Evolutionary conservation across 2,329 filamentous ascomycete species (phyloP).

Genomic region (Epichloe elymi): DNA sequence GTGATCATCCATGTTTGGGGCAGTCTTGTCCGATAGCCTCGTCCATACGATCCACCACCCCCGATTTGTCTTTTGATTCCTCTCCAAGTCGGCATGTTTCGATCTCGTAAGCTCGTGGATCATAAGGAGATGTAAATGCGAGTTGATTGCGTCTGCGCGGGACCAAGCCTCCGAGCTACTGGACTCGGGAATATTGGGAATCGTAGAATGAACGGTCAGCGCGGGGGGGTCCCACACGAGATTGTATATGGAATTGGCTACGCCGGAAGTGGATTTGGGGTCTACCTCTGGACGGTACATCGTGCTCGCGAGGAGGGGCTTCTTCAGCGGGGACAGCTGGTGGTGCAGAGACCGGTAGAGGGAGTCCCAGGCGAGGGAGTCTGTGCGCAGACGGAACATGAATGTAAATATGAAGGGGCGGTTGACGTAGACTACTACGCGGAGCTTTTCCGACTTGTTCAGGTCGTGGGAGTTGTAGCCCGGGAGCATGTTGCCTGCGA

Average conservation of each 20-base stretch:
- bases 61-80: conserved; percentile 51
- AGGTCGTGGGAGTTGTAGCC: conserved; percentile 30
- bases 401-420: conserved; percentile 68
- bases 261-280: conserved; percentile 10
- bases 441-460: conserved; percentile 43
- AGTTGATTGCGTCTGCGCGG: conserved; percentile 49
- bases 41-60: conserved; percentile 63
- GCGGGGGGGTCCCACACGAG: conserved; percentile 46
- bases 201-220: conserved; percentile 3
- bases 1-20: conserved; percentile 8
- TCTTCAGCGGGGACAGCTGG: conserved; percentile 46
- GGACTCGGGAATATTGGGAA: conserved; percentile 3
- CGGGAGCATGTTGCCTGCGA: conserved; percentile 20
- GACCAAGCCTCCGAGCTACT: conserved; percentile 32
- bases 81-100: conserved; percentile 36
- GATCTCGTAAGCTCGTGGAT: conserved; percentile 33
- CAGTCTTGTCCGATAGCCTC: conserved; percentile 31
- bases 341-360: conserved; percentile 48
- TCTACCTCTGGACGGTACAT: conserved; percentile 37
- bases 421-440: conserved; percentile 60
- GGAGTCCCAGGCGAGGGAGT: conserved; percentile 40
- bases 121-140: conserved; percentile 50
- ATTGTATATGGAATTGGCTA: conserved; percentile 37
- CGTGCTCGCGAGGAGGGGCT: conserved; percentile 42
- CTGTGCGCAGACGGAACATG: conserved; percentile 48